Evolutionary conservation across 768 basidiomycete species (phyloP), one percentile per base, ranked within the genome.

Genomic region (Xerocomellus amylosporus): DNA sequence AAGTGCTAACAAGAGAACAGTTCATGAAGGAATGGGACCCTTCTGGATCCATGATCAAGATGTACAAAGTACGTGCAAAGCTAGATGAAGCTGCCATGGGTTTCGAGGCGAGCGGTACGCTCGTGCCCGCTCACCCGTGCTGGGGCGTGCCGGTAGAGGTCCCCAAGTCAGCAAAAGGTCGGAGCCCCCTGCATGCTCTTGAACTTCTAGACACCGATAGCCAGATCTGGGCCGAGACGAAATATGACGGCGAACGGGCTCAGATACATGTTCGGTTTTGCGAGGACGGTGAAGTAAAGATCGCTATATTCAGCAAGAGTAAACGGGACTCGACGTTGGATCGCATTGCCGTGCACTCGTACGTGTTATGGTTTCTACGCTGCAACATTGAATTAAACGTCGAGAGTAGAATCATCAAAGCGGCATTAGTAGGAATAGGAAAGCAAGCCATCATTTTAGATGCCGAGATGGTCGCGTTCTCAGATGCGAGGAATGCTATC

Each of bases 171-270:
- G 73, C 77, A 31, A 95, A 94, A 64, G 92, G 87, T 3, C 76
- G 79, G 47, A 76, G 82, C 4, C 81, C 84, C 41, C 59, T 71
- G 12, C 78, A 88, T 46, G 85, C 83, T 17, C 69, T 90, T 43
- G 73, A 77, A 12, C 70, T 66, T 26, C 55, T 72, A 14, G 59
- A 67, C 17, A 57, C 53, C 8, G 54, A 60, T 13, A 53, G 55
- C 24, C 48, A 51, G 41, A 75, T 93, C 9, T 95, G 88, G 83
- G 90, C 87, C 2, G 94, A 98, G 72, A 93, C 86, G 0, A 98
- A 98, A 69, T 95, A 95, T 67, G 94, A 96, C 54, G 94, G 94
- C 10, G 93, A 96, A 70, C 80, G 94, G n/a, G 87, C 93, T 51
- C 94, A 98, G 62, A 92, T 95, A 26, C 94, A 98, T 64, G 80